These are phyloP conservation scores for Gracilaria domingensis DNA, from an alignment of 23 red algal genomes.

Conservation along the genomic window DNA sequence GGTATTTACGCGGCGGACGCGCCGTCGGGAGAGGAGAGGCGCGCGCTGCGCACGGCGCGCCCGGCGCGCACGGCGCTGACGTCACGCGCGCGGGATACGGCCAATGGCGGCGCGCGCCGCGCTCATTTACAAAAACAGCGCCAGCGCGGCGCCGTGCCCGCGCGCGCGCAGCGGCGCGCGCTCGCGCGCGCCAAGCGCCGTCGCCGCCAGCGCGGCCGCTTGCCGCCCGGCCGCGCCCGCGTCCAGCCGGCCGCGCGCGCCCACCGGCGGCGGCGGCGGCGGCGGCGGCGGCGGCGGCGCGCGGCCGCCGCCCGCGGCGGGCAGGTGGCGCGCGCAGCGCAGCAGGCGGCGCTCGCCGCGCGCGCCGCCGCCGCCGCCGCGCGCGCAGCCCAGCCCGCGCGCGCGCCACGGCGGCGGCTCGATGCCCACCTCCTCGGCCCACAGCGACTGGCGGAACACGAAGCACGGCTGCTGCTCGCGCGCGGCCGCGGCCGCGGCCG, in stretches of 20 bases:
- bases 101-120: background rate
- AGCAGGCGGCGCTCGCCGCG: constrained; percentile 1
- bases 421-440: constrained; percentile 76
- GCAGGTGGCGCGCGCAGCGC: background rate
- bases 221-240: too few species aligned
- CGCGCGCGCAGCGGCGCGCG: background rate
- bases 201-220: too few species aligned
- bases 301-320: constrained; percentile 24
- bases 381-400: background rate
- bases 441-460: constrained; percentile 56
- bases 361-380: background rate
- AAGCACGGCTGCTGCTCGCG: constrained; percentile 8
- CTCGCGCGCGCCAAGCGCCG: background rate
- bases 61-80: too few species aligned
- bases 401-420: constrained; percentile 80
- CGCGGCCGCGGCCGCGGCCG: background rate
- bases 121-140: background rate
- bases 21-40: too few species aligned
- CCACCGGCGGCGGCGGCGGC: too few species aligned
- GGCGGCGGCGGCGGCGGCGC: background rate
- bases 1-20: too few species aligned
- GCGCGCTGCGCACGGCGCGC: too few species aligned
- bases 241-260: too few species aligned
- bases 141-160: background rate
- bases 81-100: too few species aligned